phyloP scores from a whole-genome alignment of 768 basidiomycete genomes.

The Harrya chromipes region DNA sequence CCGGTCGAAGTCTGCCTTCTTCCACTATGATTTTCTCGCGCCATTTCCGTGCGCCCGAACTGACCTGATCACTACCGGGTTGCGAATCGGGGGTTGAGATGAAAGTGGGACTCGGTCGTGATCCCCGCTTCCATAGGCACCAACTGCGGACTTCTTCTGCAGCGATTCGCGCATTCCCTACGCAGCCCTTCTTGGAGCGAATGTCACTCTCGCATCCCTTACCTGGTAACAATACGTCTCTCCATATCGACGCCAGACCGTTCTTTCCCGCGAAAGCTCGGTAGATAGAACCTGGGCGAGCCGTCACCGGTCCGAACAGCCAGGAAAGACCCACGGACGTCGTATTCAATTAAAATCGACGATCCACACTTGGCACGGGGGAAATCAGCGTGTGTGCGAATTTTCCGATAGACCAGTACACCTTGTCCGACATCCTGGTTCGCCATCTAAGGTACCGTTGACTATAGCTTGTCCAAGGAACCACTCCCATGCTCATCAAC shows the following conservation, averaged over 20 bases:
- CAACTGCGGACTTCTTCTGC: neutral
- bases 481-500: neutral
- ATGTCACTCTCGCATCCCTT: too few species aligned
- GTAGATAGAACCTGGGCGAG: neutral
- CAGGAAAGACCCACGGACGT: neutral
- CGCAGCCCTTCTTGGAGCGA: too few species aligned
- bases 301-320: constrained; percentile 1
- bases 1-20: too few species aligned
- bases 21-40: neutral
- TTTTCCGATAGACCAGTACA: neutral
- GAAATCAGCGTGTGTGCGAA: neutral
- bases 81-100: constrained; percentile 8
- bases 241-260: too few species aligned
- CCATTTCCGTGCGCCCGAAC: neutral
- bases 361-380: neutral
- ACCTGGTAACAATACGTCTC: too few species aligned
- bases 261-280: too few species aligned
- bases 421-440: too few species aligned
- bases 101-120: constrained; percentile 3
- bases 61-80: neutral
- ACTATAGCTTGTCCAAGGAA: neutral
- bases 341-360: neutral
- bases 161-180: constrained; percentile 3
- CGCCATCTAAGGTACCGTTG: too few species aligned
- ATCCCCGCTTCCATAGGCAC: neutral